Base-by-base conservation (phyloP, 2,329 filamentous ascomycete species). In the Hymenoscyphus fructigenus region DNA sequence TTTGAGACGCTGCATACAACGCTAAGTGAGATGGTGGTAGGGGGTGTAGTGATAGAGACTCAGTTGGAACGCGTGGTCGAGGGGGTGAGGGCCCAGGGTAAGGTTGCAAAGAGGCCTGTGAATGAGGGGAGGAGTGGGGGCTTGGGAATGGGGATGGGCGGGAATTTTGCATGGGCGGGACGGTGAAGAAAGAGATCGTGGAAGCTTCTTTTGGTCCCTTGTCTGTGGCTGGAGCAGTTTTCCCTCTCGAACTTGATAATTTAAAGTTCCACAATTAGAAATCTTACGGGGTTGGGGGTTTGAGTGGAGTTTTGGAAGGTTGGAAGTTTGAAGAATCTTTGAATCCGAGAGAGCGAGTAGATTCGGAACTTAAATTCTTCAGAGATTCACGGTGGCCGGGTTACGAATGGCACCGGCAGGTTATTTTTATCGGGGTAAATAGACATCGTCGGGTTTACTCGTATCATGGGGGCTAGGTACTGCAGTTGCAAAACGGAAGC, bases 1-100 rank as follows among this genome's bases (percentile, higher is more conserved):
- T 99, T 97, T 73, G 95, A 99, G 84, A 96, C 93, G 17, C 83
- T 99, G 73, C 95, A 99, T 81, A 91, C 94, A 9, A 88, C 93
- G 17, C 81, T 98, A 10, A 89, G 88, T 65, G 94, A 98, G 82
- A 96, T 98, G 92, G 91, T 98, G 64, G 91, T 97, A 17, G 94
- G 94, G 15, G 94, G 94, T 0, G 92, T 97, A 15, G 94, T 98
- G 17, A 88, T 98, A 28, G 94, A 98, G 81, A 97, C 94, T 36
- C 92, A 90, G 72, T 79, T 96, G 67, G 93, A 97, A 65, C 89
- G 89, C 76, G 95, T 98, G 62, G 91, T 97, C 4, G 85, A 91
- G 38, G 93, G 92, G 0, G 94, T 98, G 5, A 88, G 83, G 64
- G 85, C 87, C 9, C 91, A 93, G 74, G 91, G 91, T 20, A 87